Base-by-base conservation (phyloP, 1,139 yeast genomes). In the Kurtzmaniella quercitrusa region DNA sequence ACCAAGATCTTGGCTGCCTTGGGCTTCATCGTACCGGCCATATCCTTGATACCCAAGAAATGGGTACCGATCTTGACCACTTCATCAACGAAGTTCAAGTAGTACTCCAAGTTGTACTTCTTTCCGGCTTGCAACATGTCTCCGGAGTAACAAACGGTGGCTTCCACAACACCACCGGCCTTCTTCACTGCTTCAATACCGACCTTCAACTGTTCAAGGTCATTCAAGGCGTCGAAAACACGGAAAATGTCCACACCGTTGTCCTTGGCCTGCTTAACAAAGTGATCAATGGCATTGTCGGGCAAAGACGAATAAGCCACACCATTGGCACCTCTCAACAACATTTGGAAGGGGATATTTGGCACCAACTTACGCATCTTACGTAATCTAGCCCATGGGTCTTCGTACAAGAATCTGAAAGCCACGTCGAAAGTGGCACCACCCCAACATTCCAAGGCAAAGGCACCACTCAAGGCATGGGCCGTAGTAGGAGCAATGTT, bases 381-480 rank as follows among this genome's bases (percentile, higher is more conserved):
- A 68, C 96, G 82, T 63, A 93, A 79, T 68, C 99, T 82, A 48
- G 80, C 95, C 99, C 99, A 93, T 54, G 99, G 99, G 65, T 91
- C 97, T 75, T 93, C 99, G 65, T 91, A 91, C 59, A 93, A 77
- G 77, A 94, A 94, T 68, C 98, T 82, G 98, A 93, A 91, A 48
- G 96, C 87, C 45, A 93, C 98, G 63, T 93, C 99, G 60, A 93
- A 93, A 29, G 99, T 93, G 46, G 99, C 98, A 69, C 99, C 99
- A 70, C 99, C 99, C 99, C 99, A 93, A 74, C 98, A 93, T 73
- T 93, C 99, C 45, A 93, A 75, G 14, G 98, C 94, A 66, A 89
- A 94, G 1, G 96, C 95, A 47, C 95, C 94, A 51, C 85, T 70
- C 56, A 90, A 70, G 17, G 96, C 98, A 61, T 86, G 83, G 2